Conservation (phyloP, 306 rosid species). For the Fragaria iinumae region DNA sequence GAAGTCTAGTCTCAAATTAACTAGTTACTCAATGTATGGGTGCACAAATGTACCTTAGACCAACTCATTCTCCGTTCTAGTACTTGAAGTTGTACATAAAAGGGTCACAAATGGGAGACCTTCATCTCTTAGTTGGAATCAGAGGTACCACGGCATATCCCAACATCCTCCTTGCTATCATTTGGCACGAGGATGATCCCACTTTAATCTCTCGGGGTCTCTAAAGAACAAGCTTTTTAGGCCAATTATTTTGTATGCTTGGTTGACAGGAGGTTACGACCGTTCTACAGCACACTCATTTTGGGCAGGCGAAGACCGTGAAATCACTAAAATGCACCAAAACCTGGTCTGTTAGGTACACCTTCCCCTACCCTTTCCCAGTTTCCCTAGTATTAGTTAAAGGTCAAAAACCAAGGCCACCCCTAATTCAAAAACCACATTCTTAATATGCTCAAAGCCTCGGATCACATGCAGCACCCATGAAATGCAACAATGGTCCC, state of each 20-base stretch:
- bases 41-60: neutral
- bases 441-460: neutral
- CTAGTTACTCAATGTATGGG: neutral
- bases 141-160: neutral
- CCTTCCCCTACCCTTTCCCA: neutral
- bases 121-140: neutral
- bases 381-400: constrained; percentile 7
- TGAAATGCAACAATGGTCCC: neutral
- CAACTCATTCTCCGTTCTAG: neutral
- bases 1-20: neutral
- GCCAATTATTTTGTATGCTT: neutral
- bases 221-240: neutral
- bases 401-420: neutral
- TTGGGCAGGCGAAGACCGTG: neutral
- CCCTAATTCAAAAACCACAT: neutral
- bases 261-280: neutral
- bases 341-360: constrained; percentile 6
- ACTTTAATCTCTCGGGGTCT: neutral
- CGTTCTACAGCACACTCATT: neutral
- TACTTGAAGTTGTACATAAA: neutral
- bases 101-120: neutral
- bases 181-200: neutral
- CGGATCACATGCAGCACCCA: neutral
- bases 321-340: neutral
- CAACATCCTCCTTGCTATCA: neutral